A percentile compares a stretch with the other conserved stretches of the same genome.
Conservation (phyloP, 805 yeast species). For the Cyberlindnera veronae region DNA sequence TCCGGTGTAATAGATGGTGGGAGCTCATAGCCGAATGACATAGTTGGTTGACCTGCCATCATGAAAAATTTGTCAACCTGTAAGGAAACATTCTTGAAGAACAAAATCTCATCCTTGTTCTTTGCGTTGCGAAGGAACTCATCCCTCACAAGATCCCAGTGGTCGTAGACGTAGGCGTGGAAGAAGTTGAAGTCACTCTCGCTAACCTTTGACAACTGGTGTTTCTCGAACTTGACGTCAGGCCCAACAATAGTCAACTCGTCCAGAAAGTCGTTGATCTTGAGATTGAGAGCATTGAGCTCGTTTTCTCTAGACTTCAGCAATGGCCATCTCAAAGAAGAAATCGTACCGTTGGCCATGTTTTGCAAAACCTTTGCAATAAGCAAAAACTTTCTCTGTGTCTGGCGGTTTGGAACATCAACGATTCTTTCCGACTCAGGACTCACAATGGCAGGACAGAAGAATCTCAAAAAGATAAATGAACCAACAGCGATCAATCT, state of each 20-base stretch:
- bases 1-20: slow-evolving; percentile 51
- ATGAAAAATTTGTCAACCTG: slow-evolving; percentile 46
- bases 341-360: slow-evolving; percentile 78
- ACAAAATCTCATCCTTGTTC: slow-evolving; percentile 20
- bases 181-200: slow-evolving; percentile 35
- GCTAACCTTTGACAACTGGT: slow-evolving; percentile 19
- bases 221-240: slow-evolving; percentile 22
- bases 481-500: slow-evolving; percentile 78
- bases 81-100: slow-evolving; percentile 31
- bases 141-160: slow-evolving; percentile 39
- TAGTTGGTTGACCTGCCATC: slow-evolving; percentile 56
- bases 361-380: slow-evolving; percentile 82
- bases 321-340: slow-evolving; percentile 61
- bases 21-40: slow-evolving; percentile 52
- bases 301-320: slow-evolving; percentile 41
- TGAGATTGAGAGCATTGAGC: slow-evolving; percentile 35
- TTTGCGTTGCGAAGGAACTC: slow-evolving; percentile 18
- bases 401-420: slow-evolving; percentile 36
- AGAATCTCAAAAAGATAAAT: slow-evolving; percentile 72
- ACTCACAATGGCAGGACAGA: slow-evolving; percentile 87
- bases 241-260: slow-evolving; percentile 29
- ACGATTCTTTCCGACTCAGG: slow-evolving; percentile 57
- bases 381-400: slow-evolving; percentile 67
- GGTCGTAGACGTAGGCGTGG: slow-evolving; percentile 48
- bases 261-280: slow-evolving; percentile 40